Evolutionary conservation across 345 rosid species (phyloP).

Genomic region (Viola odorata): DNA sequence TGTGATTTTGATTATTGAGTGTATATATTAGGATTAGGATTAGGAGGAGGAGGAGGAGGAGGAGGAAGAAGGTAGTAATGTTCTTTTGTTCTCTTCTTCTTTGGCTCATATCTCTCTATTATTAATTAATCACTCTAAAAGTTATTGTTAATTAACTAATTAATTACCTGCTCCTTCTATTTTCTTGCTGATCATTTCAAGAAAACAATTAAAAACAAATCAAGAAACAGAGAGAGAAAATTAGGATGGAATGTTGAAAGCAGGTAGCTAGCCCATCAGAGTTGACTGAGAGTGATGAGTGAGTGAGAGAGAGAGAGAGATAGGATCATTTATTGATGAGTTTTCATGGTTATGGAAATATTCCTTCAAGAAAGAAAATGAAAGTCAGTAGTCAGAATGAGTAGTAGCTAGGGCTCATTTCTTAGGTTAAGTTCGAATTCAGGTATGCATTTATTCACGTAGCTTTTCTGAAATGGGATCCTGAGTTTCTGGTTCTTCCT

Average conservation of each 20-base stretch:
- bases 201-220: too few species aligned
- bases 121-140: neutral
- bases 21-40: neutral
- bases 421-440: too few species aligned
- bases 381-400: too few species aligned
- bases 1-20: too few species aligned
- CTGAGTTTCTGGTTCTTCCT: constrained; percentile 17
- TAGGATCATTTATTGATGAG: constrained; percentile 8
- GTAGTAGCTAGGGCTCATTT: too few species aligned
- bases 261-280: too few species aligned
- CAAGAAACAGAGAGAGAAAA: too few species aligned
- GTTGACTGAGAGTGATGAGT: too few species aligned
- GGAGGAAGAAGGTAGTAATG: too few species aligned
- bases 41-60: neutral
- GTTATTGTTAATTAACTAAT: too few species aligned
- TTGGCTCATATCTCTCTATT: constrained; percentile 26
- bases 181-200: too few species aligned
- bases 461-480: neutral
- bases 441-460: constrained; percentile 7
- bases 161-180: neutral
- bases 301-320: constrained; percentile 14
- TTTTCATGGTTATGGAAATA: constrained; percentile 13
- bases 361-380: neutral
- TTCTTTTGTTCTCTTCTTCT: constrained; percentile 36
- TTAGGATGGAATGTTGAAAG: too few species aligned